A percentile compares a stretch with the other conserved stretches of the same genome.
phyloP scores from a whole-genome alignment of 768 basidiomycete species.

The Trametes cingulata region DNA sequence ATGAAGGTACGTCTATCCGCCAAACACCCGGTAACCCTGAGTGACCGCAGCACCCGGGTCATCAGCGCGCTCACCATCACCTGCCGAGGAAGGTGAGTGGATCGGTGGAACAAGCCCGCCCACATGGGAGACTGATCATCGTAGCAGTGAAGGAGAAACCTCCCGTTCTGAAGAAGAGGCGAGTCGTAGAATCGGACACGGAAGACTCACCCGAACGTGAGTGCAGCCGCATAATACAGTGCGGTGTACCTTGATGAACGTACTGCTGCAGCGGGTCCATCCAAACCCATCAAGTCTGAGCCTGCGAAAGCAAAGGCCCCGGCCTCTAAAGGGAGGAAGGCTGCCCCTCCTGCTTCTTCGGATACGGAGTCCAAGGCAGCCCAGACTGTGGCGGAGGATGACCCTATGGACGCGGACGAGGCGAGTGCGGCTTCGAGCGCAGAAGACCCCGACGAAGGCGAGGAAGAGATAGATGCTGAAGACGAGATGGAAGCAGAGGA shows the following conservation, averaged over 20 bases:
- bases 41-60: neutral
- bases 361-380: neutral
- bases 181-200: constrained; percentile 37
- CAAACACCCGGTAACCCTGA: too few relatives aligned
- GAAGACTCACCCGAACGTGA: constrained; percentile 26
- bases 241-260: neutral
- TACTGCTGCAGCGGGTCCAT: constrained; percentile 13
- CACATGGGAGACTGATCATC: neutral
- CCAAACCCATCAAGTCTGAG: neutral
- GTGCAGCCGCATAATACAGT: neutral
- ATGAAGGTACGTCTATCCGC: neutral
- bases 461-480: constrained; percentile 32
- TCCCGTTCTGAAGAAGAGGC: constrained; percentile 34
- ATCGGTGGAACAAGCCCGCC: neutral
- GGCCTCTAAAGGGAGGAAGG: neutral
- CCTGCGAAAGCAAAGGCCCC: neutral
- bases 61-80: neutral
- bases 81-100: constrained; percentile 7
- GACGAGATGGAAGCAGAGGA: constrained; percentile 43
- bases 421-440: constrained; percentile 21
- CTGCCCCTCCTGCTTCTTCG: neutral
- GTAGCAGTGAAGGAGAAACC: constrained; percentile 1
- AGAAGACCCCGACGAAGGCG: constrained; percentile 37
- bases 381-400: constrained; percentile 28
- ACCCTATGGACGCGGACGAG: constrained; percentile 16